Evolutionary conservation across 179 eudicot species (phyloP).

Genomic region (Nepenthes alata): DNA sequence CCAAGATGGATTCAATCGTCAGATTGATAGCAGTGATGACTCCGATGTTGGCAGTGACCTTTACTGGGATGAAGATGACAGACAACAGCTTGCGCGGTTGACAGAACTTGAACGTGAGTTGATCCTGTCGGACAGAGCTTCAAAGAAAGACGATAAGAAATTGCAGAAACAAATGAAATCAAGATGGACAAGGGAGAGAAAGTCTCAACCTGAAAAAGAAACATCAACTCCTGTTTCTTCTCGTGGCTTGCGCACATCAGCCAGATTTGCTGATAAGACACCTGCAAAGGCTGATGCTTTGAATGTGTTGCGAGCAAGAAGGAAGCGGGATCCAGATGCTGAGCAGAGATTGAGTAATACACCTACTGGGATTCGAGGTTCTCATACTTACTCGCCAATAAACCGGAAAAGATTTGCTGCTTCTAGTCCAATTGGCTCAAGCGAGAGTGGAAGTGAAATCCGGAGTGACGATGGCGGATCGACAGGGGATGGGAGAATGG

Average conservation of each 20-base stretch:
- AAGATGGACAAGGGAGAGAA: constrained; percentile 29
- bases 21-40: constrained; percentile 43
- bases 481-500: constrained; percentile 41
- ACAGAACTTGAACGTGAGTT: constrained; percentile 71
- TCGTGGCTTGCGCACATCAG: constrained; percentile 53
- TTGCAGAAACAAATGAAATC: constrained; percentile 51
- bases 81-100: constrained; percentile 55
- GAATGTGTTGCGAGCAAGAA: constrained; percentile 51
- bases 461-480: constrained; percentile 59
- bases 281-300: constrained; percentile 57
- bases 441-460: constrained; percentile 44
- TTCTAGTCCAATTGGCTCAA: constrained; percentile 36
- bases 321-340: constrained; percentile 29
- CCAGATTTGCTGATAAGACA: constrained; percentile 43
- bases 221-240: constrained; percentile 25
- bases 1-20: constrained; percentile 22
- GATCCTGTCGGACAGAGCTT: constrained; percentile 60
- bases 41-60: constrained; percentile 64
- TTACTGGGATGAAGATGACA: constrained; percentile 65
- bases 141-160: constrained; percentile 37
- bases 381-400: constrained; percentile 28
- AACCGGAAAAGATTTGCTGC: constrained; percentile 30
- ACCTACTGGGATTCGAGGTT: constrained; percentile 14
- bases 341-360: constrained; percentile 32
- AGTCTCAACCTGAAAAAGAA: constrained; percentile 25